Evolutionary conservation across 78 protist genomes (phyloP), one percentile per base, ranked within the genome.

Genomic region (Blattamonas nauphoetae): DNA sequence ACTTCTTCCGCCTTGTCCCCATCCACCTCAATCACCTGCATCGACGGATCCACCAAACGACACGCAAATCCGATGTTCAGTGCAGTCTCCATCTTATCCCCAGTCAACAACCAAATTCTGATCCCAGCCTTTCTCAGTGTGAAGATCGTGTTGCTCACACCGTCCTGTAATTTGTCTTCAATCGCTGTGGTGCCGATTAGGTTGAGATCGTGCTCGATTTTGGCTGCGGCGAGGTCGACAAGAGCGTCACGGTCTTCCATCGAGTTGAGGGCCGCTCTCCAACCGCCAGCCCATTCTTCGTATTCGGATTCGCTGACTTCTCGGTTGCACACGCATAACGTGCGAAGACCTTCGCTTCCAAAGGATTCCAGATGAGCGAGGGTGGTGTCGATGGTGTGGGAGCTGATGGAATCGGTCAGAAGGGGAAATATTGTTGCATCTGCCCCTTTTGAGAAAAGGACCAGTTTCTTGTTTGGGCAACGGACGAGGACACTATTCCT

Each of bases 91-190:
- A 46, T 46, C 64, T 46, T 46, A 6, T 46, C 64, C 35, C 64
- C 64, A 5, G 64, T 46, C 64, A 46, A 6, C 64, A 46, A 21
- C 64, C 64, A 46, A 6, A 46, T 21, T 5, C 88, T 81, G 80
- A 94, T 55, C 33, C 96, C 96, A 11, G 89, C 87, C 91, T 42
- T 90, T 85, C n/a, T 1, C 4, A 94, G 91, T 5, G 38, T n/a
- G 5, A 33, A 46, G 71, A 95, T 91, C 0, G 95, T 88, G 0
- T 84, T 87, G 1, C 96, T 91, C 6, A 97, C 97, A 41, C 91
- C 95, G 0, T 86, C 93, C 90, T 96, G 98, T 55, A 97, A 91
- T 82, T 89, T 91, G 89, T 97, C 99, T 80, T 97, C 98, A 34
- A 96, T 91, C 35, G 96, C 97, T 1, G 96, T 92, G 32, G 91